These are phyloP conservation scores for Leishmania amazonensis DNA, from an alignment of 208 protist genomes.

Conservation along the genomic window DNA sequence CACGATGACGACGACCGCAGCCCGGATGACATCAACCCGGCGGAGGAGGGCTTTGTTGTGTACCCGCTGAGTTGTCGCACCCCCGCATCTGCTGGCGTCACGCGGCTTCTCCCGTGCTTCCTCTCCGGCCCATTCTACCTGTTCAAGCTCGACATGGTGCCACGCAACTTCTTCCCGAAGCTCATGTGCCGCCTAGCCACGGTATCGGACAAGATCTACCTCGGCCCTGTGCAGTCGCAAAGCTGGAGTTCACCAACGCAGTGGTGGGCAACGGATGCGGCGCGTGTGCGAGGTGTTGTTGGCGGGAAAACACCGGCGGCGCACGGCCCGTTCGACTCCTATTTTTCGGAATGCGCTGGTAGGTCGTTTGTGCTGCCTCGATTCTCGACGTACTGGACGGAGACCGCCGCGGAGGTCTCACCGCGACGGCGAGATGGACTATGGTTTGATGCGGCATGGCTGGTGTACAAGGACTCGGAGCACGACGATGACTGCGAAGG, in stretches of 20 bases:
- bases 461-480: slow-evolving; percentile 16
- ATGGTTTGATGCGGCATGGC: slow-evolving; percentile 32
- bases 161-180: slow-evolving; percentile 76
- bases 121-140: slow-evolving; percentile 83
- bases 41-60: slow-evolving; percentile 59
- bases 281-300: neutral
- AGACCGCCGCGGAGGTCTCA: slow-evolving; percentile 1
- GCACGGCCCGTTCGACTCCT: slow-evolving; percentile 4
- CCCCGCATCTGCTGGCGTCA: slow-evolving; percentile 55
- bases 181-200: slow-evolving; percentile 57
- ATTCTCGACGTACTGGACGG: slow-evolving; percentile 10
- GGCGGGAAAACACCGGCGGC: neutral
- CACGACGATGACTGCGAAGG: neutral
- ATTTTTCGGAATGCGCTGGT: slow-evolving; percentile 2
- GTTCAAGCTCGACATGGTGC: slow-evolving; percentile 76
- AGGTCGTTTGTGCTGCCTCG: slow-evolving; percentile 14
- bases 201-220: slow-evolving; percentile 52
- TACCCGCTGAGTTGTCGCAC: slow-evolving; percentile 58
- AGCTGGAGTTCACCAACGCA: slow-evolving; percentile 12
- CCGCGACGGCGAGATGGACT: slow-evolving; percentile 11
- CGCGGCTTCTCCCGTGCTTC: slow-evolving; percentile 53
- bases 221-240: slow-evolving; percentile 45
- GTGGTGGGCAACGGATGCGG: neutral
- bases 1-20: neutral
- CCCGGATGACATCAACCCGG: slow-evolving; percentile 1